Evolutionary conservation across 176 grass and related monocot genomes (phyloP).

Genomic region (Juncus inflexus): DNA sequence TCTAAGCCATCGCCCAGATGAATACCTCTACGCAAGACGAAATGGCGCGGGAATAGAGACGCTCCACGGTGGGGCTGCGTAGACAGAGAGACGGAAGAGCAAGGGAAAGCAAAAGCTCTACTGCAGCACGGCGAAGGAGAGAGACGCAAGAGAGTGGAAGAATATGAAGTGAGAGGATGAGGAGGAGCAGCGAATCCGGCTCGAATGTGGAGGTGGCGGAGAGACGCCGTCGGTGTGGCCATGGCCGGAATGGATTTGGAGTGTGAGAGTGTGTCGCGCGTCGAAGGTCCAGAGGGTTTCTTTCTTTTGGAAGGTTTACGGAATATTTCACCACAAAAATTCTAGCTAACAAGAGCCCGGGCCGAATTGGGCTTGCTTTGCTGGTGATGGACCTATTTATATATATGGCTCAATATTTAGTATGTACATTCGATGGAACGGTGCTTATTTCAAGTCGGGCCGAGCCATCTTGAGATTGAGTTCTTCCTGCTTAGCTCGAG

Average conservation of each 20-base stretch:
- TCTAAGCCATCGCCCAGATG: neutral
- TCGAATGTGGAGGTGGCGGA: conserved; percentile 15
- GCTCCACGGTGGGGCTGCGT: neutral
- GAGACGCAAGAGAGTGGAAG: conserved; percentile 6
- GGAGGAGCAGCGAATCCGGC: neutral
- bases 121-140: neutral
- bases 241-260: neutral
- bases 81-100: neutral
- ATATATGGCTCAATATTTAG: too few relatives aligned
- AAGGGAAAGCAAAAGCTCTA: neutral
- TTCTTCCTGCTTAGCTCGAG: too few relatives aligned
- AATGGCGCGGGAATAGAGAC: neutral
- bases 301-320: too few relatives aligned
- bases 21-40: conserved; percentile 4
- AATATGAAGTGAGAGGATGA: conserved; percentile 13
- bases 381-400: too few relatives aligned
- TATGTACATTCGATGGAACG: too few relatives aligned
- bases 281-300: too few relatives aligned
- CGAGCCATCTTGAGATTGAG: too few relatives aligned
- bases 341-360: too few relatives aligned
- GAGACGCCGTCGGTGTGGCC: conserved; percentile 25
- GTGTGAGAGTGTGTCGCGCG: too few relatives aligned
- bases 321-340: too few relatives aligned
- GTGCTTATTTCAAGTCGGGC: too few relatives aligned
- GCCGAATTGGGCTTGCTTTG: too few relatives aligned